These are phyloP conservation scores for Dothistroma pini DNA, from an alignment of 2,329 filamentous ascomycete species.

Conservation along the genomic window DNA sequence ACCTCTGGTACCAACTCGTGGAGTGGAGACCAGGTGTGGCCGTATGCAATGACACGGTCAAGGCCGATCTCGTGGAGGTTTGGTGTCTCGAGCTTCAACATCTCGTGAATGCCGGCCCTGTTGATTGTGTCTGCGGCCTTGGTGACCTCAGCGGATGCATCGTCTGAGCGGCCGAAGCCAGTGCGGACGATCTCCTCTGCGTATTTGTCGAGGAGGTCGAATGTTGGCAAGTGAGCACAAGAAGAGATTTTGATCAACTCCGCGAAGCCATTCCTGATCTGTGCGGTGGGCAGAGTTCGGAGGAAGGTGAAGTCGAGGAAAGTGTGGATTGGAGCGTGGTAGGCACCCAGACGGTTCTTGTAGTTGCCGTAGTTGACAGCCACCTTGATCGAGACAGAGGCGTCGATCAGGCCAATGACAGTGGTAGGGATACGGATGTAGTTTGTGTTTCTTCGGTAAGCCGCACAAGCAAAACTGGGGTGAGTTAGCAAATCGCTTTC, in stretches of 20 bases:
- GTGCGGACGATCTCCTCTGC: conserved; percentile 65
- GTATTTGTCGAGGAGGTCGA: conserved; percentile 64
- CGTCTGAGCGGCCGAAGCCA: conserved; percentile 61
- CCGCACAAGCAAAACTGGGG: conserved; percentile 63
- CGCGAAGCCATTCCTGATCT: conserved; percentile 70
- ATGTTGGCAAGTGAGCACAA: conserved; percentile 63
- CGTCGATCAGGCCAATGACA: conserved; percentile 71
- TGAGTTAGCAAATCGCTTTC: conserved; percentile 27
- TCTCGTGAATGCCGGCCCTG: conserved; percentile 65
- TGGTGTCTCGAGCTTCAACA: conserved; percentile 69
- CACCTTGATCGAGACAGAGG: conserved; percentile 73
- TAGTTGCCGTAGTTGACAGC: conserved; percentile 73
- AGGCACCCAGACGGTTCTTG: conserved; percentile 70
- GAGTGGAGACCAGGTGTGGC: conserved; percentile 63
- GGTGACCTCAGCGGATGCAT: conserved; percentile 53
- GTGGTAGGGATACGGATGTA: conserved; percentile 72
- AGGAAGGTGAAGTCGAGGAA: conserved; percentile 72
- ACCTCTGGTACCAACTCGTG: conserved; percentile 67
- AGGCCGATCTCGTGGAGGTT: conserved; percentile 71
- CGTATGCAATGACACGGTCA: conserved; percentile 69
- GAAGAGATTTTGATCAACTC: conserved; percentile 74
- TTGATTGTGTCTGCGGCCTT: conserved; percentile 65
- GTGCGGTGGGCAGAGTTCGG: conserved; percentile 62
- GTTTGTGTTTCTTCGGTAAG: conserved; percentile 69
- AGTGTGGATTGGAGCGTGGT: conserved; percentile 65